Base-by-base conservation (phyloP, 2,329 filamentous ascomycete genomes). In the Sphaerulina vaccinii region DNA sequence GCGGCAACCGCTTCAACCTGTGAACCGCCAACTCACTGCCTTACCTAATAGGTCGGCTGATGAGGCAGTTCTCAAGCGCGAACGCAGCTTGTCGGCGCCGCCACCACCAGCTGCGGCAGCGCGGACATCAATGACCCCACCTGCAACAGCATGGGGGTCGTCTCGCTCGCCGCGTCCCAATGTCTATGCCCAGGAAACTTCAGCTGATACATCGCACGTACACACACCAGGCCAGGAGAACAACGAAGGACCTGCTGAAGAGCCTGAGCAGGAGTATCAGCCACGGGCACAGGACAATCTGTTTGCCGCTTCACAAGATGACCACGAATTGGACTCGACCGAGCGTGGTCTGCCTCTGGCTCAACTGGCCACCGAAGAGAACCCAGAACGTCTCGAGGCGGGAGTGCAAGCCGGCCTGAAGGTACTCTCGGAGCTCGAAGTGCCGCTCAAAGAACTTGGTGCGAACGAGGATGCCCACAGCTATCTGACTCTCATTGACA, bases 401-500 rank as follows among this genome's bases (percentile, higher is more conserved):
- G 70, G 68, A 13, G 71, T 76, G 3, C 52, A 66, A 33, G 62
- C 66, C 33, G 71, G 73, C 0, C 38, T 74, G 9, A 55, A 67
- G 3, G 44, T 74, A 6, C 62, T 77, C 0, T 55, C 70, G 3
- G 55, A 57, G 3, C 54, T 78, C 0, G 66, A 69, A 38, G 27
- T 43, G 3, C 59, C 60, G 3, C 63, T 78, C 10, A 35, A 57
- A 3, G 55, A 59, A 19, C 57, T 67, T 9, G 52, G 50, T 4
- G 38, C 43, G 6, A 59, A 54, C 18, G 39, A 55, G 35, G 72
- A 76, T 50, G 70, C 67, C 2, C 51, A 61, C n/a, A 55, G 65
- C 16, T 79, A 73, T 74, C 51, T 73, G 6, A 50, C 69, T 16
- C 62, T 72, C 10, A 75, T 79, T 33, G 65, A 73, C 2, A 68